Evolutionary conservation across 1,139 yeast species (phyloP).

Genomic region (Waltiozyma sp.): DNA sequence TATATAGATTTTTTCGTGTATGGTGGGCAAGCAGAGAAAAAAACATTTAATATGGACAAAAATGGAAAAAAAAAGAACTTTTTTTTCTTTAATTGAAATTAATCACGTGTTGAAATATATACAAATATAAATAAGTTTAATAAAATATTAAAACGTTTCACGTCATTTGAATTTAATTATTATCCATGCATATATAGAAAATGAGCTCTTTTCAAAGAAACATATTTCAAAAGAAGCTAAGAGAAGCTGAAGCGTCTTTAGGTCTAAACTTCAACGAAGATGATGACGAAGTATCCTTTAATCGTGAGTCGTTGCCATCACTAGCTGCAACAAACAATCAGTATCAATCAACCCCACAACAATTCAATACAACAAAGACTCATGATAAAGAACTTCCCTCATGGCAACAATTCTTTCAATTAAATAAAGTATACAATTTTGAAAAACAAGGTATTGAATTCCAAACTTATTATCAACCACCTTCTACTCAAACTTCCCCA

Average conservation of each 20-base stretch:
- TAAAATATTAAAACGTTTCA: too few species aligned
- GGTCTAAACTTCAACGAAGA: conserved; percentile 29
- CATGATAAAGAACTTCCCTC: conserved; percentile 7
- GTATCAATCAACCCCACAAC: neutral
- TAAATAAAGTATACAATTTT: conserved; percentile 21
- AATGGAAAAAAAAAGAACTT: too few species aligned
- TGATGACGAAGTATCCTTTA: too few species aligned
- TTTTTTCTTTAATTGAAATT: too few species aligned
- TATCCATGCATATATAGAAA: too few species aligned
- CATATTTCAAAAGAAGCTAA: conserved; percentile 29
- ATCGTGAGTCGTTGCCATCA: too few species aligned
- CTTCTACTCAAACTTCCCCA: conserved; percentile 34
- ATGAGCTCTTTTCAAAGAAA: conserved; percentile 15
- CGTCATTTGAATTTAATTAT: too few species aligned
- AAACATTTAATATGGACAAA: too few species aligned
- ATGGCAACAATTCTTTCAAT: conserved; percentile 33
- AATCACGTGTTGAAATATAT: too few species aligned
- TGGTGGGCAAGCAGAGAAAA: too few species aligned
- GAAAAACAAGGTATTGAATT: conserved; percentile 25
- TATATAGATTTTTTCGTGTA: too few species aligned
- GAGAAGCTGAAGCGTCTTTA: conserved; percentile 27
- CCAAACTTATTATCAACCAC: conserved; percentile 52
- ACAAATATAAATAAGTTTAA: too few species aligned
- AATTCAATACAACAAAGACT: neutral
- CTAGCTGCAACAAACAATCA: conserved; percentile 1